Evolutionary conservation across 306 rosid species (phyloP).

Genomic region (Acacia confusa): DNA sequence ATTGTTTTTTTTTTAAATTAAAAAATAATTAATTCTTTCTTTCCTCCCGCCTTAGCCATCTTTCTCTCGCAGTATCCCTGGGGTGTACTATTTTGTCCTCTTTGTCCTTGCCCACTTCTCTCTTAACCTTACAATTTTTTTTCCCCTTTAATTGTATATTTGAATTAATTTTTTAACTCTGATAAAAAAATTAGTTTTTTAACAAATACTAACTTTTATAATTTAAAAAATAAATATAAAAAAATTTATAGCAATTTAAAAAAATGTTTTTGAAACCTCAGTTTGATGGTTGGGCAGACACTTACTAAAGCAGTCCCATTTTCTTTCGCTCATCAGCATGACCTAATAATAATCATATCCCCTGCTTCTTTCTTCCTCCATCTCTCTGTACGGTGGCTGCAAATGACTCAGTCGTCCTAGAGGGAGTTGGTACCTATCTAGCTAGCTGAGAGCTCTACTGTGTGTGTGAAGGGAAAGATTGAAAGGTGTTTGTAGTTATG

Average conservation of each 20-base stretch:
- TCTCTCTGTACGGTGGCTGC: neutral
- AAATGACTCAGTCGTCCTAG: neutral
- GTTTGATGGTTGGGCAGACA: too few species aligned
- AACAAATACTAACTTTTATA: too few species aligned
- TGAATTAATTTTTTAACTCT: too few species aligned
- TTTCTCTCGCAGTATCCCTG: neutral
- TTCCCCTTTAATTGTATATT: too few species aligned
- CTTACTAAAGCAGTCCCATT: neutral
- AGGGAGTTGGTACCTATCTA: too few species aligned
- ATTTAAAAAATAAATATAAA: too few species aligned
- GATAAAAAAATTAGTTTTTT: too few species aligned
- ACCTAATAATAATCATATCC: neutral
- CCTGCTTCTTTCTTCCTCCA: neutral
- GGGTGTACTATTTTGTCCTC: constrained; percentile 16
- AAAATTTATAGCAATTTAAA: too few species aligned
- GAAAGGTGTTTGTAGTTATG: constrained; percentile 25
- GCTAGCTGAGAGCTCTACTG: neutral
- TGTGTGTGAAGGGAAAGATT: neutral
- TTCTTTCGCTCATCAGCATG: neutral
- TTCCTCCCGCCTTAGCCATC: neutral
- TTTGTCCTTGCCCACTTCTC: neutral
- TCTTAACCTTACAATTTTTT: constrained; percentile 1
- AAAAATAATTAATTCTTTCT: neutral
- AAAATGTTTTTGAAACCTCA: too few species aligned
- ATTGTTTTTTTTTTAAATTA: too few species aligned